These are phyloP conservation scores for Pleomassaria siparia DNA, from an alignment of 2,329 filamentous ascomycete genomes.

Conservation along the genomic window DNA sequence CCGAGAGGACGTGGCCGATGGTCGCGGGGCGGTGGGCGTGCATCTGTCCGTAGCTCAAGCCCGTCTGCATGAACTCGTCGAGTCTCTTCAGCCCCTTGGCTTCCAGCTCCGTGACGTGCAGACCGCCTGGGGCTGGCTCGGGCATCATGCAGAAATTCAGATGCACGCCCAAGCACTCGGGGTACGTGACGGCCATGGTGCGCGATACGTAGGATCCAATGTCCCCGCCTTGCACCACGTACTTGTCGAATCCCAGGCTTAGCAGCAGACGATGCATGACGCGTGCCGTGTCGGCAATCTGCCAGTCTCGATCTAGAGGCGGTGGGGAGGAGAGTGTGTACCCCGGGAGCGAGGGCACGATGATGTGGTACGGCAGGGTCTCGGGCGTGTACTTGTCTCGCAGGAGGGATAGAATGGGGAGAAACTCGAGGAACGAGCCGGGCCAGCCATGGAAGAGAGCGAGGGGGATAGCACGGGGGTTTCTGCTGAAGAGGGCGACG, in stretches of 20 bases:
- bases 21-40: constrained; percentile 60
- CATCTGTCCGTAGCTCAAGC: constrained; percentile 53
- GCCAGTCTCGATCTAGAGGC: constrained; percentile 50
- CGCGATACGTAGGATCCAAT: constrained; percentile 52
- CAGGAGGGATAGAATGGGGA: constrained; percentile 53
- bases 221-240: constrained; percentile 61
- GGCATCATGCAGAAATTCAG: constrained; percentile 33
- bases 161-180: constrained; percentile 51
- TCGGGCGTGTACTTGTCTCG: constrained; percentile 52
- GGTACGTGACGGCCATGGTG: constrained; percentile 45
- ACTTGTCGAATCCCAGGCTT: constrained; percentile 56
- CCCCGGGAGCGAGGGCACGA: constrained; percentile 59
- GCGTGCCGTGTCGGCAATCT: constrained; percentile 42
- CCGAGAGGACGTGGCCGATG: constrained; percentile 56
- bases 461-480: constrained; percentile 53
- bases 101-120: constrained; percentile 34
- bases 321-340: constrained; percentile 55
- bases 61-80: constrained; percentile 45
- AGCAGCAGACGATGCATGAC: constrained; percentile 57
- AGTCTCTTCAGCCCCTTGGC: constrained; percentile 41
- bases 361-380: constrained; percentile 58
- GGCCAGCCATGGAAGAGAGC: constrained; percentile 61
- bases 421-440: constrained; percentile 56
- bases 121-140: constrained; percentile 23
- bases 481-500: constrained; percentile 56